These are phyloP conservation scores for Aschersonia sp. DNA, from an alignment of 2,329 filamentous ascomycete genomes.

Conservation along the genomic window DNA sequence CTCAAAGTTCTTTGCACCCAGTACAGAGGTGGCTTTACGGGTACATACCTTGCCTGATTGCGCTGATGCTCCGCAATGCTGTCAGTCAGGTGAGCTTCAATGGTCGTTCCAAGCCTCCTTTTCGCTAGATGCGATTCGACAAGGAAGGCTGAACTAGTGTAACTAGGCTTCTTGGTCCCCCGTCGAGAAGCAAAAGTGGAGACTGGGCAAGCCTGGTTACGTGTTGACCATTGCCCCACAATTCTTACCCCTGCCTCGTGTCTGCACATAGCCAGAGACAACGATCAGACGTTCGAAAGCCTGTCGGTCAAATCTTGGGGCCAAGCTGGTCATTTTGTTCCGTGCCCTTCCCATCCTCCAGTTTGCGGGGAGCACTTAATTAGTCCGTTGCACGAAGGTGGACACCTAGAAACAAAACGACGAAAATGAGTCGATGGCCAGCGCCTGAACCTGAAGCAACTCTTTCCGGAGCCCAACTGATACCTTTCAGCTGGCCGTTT, in stretches of 20 bases:
- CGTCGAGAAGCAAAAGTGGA: neutral
- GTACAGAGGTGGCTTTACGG: too few relatives aligned
- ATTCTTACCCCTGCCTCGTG: neutral
- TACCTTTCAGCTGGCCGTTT: neutral
- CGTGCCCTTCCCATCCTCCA: neutral
- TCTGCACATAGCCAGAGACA: neutral
- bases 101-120: too few relatives aligned
- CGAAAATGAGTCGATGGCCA: neutral
- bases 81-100: too few relatives aligned
- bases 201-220: neutral
- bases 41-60: too few relatives aligned
- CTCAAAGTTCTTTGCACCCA: too few relatives aligned
- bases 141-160: too few relatives aligned
- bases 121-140: too few relatives aligned
- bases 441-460: neutral
- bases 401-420: neutral
- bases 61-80: too few relatives aligned
- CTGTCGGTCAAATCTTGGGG: neutral
- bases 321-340: neutral
- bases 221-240: neutral
- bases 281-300: neutral
- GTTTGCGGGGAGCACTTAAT: neutral
- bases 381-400: neutral
- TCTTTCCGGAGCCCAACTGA: neutral
- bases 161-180: neutral